Evolutionary conservation across 148 eudicot genomes (phyloP), one percentile per base, ranked within the genome.

Genomic region (Rhododendron molle): DNA sequence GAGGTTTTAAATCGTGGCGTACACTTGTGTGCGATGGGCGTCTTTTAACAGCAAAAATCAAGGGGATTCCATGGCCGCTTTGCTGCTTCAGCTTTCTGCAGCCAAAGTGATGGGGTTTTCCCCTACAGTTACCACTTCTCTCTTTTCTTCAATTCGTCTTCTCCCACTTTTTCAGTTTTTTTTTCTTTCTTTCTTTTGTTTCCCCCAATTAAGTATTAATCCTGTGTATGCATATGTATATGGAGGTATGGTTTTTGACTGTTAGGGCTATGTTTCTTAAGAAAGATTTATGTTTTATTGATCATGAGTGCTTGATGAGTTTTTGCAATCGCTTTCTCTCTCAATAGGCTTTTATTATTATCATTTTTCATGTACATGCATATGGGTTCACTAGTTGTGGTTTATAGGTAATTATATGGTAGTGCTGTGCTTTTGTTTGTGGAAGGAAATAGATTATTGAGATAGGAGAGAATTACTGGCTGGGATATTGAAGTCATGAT

Each of bases 1-100:
- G 71, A 87, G 89, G 86, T 85, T 87, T 12, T 38, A 44, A 78
- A 58, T 54, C 86, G 89, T 89, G 91, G 89, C 91, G 89, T 86
- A 89, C 89, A n/a, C 49, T 7, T 49, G 20, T 71, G 87, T 87
- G 84, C 67, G 86, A 86, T 81, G 12, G 90, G 88, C 88, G 90
- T 46, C 38, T 71, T 1, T 30, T 30, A 13, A 89, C 62, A 88
- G 73, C 58, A 88, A 83, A 49, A 36, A 34, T 65, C 43, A 23
- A 34, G 90, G 88, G 86, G 32, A 50, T 40, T 73, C 90, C 82
- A 62, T 81, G 87, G 87, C 85, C 89, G 85, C 87, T 88, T 88
- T 88, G 87, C 85, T 88, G 87, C 89, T 85, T 34, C 40, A 72
- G 65, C 71, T 34, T 6, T 78, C 52, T 50, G 80, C 80, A 73